Percentiles rank a stretch among this genome's conserved stretches.
Conservation (phyloP, 257 asterid species). For the Petunia secreta region DNA sequence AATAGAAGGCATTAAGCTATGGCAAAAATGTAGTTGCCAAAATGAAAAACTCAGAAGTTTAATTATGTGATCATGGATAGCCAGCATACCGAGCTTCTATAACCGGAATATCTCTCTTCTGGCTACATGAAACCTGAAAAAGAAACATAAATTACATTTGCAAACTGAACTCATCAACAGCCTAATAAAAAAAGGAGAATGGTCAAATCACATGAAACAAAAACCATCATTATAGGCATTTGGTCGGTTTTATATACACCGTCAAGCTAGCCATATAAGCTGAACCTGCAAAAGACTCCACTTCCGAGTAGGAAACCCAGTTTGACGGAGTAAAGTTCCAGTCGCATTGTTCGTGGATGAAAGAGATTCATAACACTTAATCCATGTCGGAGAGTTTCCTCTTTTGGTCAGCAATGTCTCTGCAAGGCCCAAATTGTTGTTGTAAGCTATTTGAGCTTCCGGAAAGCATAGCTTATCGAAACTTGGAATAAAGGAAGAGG, state of each 20-base stretch:
- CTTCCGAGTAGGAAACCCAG: conserved; percentile 36
- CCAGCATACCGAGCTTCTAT: conserved; percentile 43
- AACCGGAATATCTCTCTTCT: conserved; percentile 32
- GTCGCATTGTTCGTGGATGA: conserved; percentile 39
- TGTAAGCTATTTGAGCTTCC: background rate
- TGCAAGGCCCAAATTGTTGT: conserved; percentile 35
- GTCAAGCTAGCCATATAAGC: background rate
- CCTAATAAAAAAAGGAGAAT: background rate
- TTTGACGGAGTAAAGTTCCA: conserved; percentile 38
- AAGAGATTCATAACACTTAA: conserved; percentile 38
- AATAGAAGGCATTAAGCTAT: background rate
- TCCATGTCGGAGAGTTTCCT: conserved; percentile 35
- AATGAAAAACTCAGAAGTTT: background rate
- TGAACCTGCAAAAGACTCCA: conserved; percentile 56
- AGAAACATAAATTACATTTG: background rate
- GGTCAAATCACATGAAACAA: background rate
- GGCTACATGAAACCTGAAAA: conserved; percentile 44
- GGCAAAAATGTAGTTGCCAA: background rate
- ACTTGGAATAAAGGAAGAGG: background rate
- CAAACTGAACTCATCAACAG: background rate
- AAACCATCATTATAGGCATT: background rate
- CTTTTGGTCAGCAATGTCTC: conserved; percentile 45
- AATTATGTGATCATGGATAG: background rate
- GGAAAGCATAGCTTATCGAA: background rate
- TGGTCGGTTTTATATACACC: background rate